Conservation (phyloP, 345 rosid genomes). For the Lagerstroemia speciosa region DNA sequence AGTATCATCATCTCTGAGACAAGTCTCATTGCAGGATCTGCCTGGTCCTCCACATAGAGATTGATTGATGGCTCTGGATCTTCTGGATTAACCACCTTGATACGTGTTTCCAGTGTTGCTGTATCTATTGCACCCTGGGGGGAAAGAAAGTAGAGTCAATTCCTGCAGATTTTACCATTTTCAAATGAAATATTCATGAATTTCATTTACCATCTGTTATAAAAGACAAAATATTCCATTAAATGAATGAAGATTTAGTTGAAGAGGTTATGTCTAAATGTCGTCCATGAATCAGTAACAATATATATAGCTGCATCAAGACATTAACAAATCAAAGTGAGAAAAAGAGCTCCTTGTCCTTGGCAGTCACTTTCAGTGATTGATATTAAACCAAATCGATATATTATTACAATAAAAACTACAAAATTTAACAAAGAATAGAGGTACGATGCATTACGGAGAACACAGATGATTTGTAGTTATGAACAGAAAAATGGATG, state of each 20-base stretch:
- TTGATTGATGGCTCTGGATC: constrained; percentile 71
- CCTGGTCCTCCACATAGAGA: constrained; percentile 83
- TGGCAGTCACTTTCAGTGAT: background rate
- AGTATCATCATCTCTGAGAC: constrained; percentile 98
- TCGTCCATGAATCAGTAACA: background rate
- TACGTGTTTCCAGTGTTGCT: constrained; percentile 65
- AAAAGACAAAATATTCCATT: no score
- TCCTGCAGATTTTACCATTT: background rate
- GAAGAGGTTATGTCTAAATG: background rate
- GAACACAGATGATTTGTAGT: background rate
- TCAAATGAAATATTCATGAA: background rate
- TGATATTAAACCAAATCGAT: background rate
- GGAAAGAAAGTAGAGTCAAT: constrained; percentile 1
- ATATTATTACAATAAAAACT: background rate
- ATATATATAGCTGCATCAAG: background rate
- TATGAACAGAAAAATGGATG: background rate
- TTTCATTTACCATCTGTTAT: background rate
- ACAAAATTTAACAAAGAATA: background rate
- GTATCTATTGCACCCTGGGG: constrained; percentile 89
- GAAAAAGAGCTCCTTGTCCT: background rate
- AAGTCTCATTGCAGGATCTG: constrained; percentile 86
- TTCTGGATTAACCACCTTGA: constrained; percentile 81
- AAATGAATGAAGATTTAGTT: background rate
- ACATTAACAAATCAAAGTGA: background rate
- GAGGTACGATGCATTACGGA: background rate